Percentiles rank a stretch among this genome's conserved stretches.
Evolutionary conservation across 1,284 basidiomycete species (phyloP).

Genomic region (Hortiboletus rubellus): DNA sequence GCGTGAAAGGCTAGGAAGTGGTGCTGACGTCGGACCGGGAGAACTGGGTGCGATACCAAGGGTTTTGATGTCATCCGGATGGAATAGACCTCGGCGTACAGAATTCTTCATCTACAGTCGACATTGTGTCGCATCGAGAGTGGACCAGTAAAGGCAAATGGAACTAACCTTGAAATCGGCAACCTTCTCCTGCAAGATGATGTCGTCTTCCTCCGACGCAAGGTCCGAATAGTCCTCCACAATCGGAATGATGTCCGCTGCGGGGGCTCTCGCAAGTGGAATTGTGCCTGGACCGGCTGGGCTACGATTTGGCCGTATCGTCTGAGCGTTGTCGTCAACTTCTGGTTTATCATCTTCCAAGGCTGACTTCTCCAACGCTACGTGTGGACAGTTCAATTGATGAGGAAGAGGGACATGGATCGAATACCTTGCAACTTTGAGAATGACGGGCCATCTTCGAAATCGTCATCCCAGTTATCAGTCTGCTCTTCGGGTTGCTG

Average conservation of each 20-base stretch:
- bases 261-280: slow-evolving; percentile 60
- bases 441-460: slow-evolving; percentile 89
- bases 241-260: slow-evolving; percentile 61
- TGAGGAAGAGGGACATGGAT: neutral
- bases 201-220: slow-evolving; percentile 72
- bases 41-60: slow-evolving; percentile 51
- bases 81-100: slow-evolving; percentile 72
- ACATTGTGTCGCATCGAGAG: neutral
- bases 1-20: slow-evolving; percentile 51
- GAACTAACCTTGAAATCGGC: slow-evolving; percentile 72
- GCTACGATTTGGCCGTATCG: slow-evolving; percentile 72
- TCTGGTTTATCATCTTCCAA: slow-evolving; percentile 64
- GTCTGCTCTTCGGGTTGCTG: slow-evolving; percentile 79
- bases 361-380: slow-evolving; percentile 62
- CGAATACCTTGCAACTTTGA: slow-evolving; percentile 74
- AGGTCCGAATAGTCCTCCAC: slow-evolving; percentile 92
- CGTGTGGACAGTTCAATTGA: slow-evolving; percentile 2
- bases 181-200: slow-evolving; percentile 71
- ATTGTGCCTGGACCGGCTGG: slow-evolving; percentile 51
- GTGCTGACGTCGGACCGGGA: slow-evolving; percentile 63
- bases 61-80: slow-evolving; percentile 84
- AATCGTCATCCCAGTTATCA: slow-evolving; percentile 98
- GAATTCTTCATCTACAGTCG: slow-evolving; percentile 64
- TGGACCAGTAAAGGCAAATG: neutral
- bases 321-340: slow-evolving; percentile 71